Evolutionary conservation across 768 basidiomycete species (phyloP), one percentile per base, ranked within the genome.

Genomic region (Fibroporia radiculosa): DNA sequence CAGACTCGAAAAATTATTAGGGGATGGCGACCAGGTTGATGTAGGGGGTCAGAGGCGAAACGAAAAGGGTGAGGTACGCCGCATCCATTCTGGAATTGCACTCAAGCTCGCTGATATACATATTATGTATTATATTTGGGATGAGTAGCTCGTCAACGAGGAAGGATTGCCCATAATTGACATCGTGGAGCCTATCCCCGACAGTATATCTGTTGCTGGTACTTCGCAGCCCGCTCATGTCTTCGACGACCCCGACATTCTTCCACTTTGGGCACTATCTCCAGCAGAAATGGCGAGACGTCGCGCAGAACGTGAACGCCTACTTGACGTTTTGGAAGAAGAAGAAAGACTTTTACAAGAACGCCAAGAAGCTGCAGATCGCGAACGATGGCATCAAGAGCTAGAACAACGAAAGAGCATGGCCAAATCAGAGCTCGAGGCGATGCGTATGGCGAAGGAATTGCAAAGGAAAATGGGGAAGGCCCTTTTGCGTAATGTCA

Each of bases 91-190:
- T 40, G 39, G 36, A 47, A 50, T 38, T n/a, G 23, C 37, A 29
- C 18, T 39, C 20, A 25, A 13, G 26, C 25, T 25, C 39, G 18
- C 6, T 24, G 20, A 34, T 26, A 33, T 35, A 32, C 4, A 39
- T 38, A n/a, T n/a, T n/a, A n/a, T n/a, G n/a, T n/a, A n/a, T n/a
- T n/a, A n/a, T n/a, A n/a, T n/a, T n/a, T 33, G 16, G 18, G 11
- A 12, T 34, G 16, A 54, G 6, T 48, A 88, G 85, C 67, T 82
- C 42, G 53, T 82, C 31, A 84, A 84, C 54, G 84, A 87, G 54
- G 85, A 90, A 38, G 85, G 84, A 3, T 73, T 85, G 29, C 86
- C 86, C 10, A 82, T 90, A 49, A 69, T 88, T 48, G 87, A 90
- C 28, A 81, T 90, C 45, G 73, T 72, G 24, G 87, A 90, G 56